These are phyloP conservation scores for Trichoderma asperelloides DNA, from an alignment of 495 filamentous ascomycete species.

Conservation along the genomic window DNA sequence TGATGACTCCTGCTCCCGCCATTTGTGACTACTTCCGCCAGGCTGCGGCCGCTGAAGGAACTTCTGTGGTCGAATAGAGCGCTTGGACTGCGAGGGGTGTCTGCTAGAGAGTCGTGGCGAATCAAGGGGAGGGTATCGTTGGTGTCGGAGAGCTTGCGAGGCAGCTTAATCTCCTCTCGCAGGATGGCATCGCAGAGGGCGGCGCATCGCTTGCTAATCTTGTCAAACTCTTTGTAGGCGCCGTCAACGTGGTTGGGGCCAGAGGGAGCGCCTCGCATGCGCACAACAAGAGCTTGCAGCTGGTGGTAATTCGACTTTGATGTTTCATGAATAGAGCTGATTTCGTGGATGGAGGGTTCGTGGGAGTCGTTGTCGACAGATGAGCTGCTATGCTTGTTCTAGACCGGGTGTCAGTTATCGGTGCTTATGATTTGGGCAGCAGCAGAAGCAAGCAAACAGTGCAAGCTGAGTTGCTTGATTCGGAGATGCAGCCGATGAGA, in stretches of 20 bases:
- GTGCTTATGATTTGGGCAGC: background rate
- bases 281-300: constrained; percentile 18
- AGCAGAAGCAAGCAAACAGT: background rate
- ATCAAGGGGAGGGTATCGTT: background rate
- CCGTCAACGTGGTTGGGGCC: constrained; percentile 22
- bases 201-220: constrained; percentile 19
- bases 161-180: constrained; percentile 8
- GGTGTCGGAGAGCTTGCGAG: constrained; percentile 1
- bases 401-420: background rate
- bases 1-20: background rate
- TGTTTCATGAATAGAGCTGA: constrained; percentile 6
- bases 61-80: constrained; percentile 7
- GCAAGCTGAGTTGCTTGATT: background rate
- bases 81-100: background rate
- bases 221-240: constrained; percentile 24
- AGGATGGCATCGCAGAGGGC: constrained; percentile 19
- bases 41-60: constrained; percentile 6
- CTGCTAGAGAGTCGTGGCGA: background rate
- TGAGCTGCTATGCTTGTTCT: background rate
- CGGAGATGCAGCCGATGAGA: background rate
- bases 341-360: constrained; percentile 7
- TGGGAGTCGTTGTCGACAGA: background rate
- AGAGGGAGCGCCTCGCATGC: constrained; percentile 19
- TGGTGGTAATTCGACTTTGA: constrained; percentile 18
- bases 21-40: background rate